Percentiles rank a stretch among this genome's conserved stretches.
Conservation (phyloP, 73 alveolate species). For the Paramecium sexaurelia region DNA sequence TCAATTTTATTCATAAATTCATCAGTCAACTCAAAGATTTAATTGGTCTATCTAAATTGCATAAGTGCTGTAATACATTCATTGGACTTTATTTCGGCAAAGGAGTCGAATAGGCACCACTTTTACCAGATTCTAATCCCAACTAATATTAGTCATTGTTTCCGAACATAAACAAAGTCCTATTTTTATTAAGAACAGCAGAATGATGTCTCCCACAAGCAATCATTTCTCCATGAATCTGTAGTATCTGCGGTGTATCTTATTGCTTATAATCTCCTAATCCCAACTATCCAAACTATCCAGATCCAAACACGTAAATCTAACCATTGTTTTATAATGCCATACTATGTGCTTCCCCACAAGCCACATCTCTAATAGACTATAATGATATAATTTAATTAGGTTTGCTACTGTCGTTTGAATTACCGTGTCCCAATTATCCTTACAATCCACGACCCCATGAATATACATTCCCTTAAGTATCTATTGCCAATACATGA, state of each 20-base stretch:
- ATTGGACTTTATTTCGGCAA: background rate
- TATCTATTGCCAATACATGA: conserved; percentile 38
- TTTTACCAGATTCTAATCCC: background rate
- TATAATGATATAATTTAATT: background rate
- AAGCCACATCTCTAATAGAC: background rate
- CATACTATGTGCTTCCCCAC: conserved; percentile 45
- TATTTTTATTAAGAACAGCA: background rate
- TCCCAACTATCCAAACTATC: conserved; percentile 26
- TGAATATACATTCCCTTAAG: conserved; percentile 16
- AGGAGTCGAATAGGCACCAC: conserved; percentile 11
- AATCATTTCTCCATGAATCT: background rate
- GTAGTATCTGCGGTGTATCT: background rate
- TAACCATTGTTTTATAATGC: background rate
- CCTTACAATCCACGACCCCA: conserved; percentile 58
- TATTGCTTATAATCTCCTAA: conserved; percentile 34
- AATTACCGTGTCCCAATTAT: conserved; percentile 21
- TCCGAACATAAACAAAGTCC: conserved; percentile 1
- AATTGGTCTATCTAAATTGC: conserved; percentile 15
- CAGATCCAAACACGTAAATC: conserved; percentile 14
- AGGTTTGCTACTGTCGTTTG: background rate
- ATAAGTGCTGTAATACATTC: conserved; percentile 5
- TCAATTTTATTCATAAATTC: conserved; percentile 34
- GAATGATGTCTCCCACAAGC: conserved; percentile 36
- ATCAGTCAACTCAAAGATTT: conserved; percentile 25
- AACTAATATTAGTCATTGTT: background rate